Percentiles rank a stretch among this genome's conserved stretches.
phyloP scores from a whole-genome alignment of 768 basidiomycete species.

The Suillus sp. region DNA sequence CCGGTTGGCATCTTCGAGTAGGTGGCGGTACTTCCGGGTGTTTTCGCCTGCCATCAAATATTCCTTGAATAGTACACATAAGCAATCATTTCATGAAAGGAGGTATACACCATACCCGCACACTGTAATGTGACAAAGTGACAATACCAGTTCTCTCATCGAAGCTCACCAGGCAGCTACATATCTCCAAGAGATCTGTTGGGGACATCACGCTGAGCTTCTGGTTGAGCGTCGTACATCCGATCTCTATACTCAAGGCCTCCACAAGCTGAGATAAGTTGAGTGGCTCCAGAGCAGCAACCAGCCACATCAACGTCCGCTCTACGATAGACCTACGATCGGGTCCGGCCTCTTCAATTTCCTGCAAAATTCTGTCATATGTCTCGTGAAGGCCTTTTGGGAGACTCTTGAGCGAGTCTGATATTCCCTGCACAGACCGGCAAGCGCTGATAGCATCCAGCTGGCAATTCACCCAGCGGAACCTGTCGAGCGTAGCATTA shows the following conservation, averaged over 20 bases:
- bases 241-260: constrained; percentile 18
- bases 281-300: constrained; percentile 20
- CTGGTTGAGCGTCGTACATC: constrained; percentile 8
- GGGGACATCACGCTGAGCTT: constrained; percentile 14
- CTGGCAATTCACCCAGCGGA: constrained; percentile 28
- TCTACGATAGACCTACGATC: not conserved
- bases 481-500: constrained; percentile 15
- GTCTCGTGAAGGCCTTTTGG: constrained; percentile 24
- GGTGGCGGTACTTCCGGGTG: not conserved
- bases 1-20: not conserved
- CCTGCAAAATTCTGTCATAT: constrained; percentile 23
- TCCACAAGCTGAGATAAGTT: constrained; percentile 17
- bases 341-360: constrained; percentile 10
- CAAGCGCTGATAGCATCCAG: constrained; percentile 20
- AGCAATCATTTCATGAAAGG: not conserved
- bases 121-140: constrained; percentile 26
- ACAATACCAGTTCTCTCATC: constrained; percentile 16
- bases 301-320: constrained; percentile 22
- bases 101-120: constrained; percentile 19
- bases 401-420: constrained; percentile 19
- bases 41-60: constrained; percentile 1
- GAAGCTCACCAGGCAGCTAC: constrained; percentile 20
- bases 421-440: constrained; percentile 13
- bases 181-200: constrained; percentile 17
- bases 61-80: not conserved